phyloP scores from a whole-genome alignment of 2,329 filamentous ascomycete genomes.

The Akanthomyces muscarius region DNA sequence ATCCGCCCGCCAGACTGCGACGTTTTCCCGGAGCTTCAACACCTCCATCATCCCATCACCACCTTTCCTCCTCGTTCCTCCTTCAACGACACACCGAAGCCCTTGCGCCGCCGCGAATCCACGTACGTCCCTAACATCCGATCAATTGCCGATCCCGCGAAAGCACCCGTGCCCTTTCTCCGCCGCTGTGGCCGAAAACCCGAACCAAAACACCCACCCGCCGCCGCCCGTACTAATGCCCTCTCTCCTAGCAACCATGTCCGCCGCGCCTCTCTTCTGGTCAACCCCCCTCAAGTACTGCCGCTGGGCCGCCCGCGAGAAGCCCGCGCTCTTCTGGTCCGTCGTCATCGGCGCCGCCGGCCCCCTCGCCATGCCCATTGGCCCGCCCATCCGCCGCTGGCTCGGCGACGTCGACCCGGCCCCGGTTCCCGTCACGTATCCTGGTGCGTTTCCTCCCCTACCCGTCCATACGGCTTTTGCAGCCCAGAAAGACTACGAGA shows the following conservation, averaged over 20 bases:
- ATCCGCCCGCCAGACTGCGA: slow-evolving; percentile 12
- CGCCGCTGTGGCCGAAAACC: not conserved
- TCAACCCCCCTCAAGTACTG: slow-evolving; percentile 76
- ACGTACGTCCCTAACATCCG: not conserved
- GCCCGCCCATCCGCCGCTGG: slow-evolving; percentile 67
- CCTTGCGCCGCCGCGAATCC: not conserved
- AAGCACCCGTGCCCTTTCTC: not conserved
- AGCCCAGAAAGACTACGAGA: no score
- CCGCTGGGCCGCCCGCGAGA: slow-evolving; percentile 82
- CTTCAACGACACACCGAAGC: not conserved
- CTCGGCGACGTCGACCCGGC: slow-evolving; percentile 71
- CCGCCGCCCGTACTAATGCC: not conserved
- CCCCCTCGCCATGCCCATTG: slow-evolving; percentile 64
- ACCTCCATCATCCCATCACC: not conserved
- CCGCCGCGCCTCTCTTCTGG: slow-evolving; percentile 72
- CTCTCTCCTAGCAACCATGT: slow-evolving; percentile 44
- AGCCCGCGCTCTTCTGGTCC: slow-evolving; percentile 89
- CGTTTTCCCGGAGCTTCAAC: slow-evolving; percentile 15
- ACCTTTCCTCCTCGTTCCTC: not conserved
- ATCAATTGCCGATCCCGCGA: not conserved
- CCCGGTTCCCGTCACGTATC: slow-evolving; percentile 84
- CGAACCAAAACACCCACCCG: not conserved
- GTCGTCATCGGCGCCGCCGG: slow-evolving; percentile 68
- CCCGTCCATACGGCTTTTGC: not conserved
- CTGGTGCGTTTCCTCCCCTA: slow-evolving; percentile 61